A percentile compares a stretch with the other conserved stretches of the same genome.
Evolutionary conservation across 1,284 basidiomycete species (phyloP).

Genomic region (Ceratobasidium sp.): DNA sequence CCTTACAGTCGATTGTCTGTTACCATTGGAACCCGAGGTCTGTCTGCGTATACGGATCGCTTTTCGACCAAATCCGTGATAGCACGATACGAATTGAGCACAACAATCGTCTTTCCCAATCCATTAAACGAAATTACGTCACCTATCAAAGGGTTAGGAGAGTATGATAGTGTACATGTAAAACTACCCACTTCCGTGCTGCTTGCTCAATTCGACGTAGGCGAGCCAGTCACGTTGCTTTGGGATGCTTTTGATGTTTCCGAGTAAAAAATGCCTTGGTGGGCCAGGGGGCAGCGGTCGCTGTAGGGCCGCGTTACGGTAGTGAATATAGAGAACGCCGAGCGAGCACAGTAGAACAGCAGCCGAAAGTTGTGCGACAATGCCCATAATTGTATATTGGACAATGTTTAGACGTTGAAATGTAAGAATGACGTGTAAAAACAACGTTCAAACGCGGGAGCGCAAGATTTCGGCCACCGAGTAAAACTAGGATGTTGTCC

Average conservation of each 20-base stretch:
- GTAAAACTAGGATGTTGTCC: background rate
- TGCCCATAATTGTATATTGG: background rate
- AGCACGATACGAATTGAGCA: constrained; percentile 60
- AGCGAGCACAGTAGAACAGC: background rate
- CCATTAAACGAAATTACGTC: constrained; percentile 62
- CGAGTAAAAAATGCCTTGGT: constrained; percentile 5
- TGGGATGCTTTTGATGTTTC: constrained; percentile 14
- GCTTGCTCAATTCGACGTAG: constrained; percentile 7
- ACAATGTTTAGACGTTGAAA: background rate
- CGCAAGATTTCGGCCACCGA: background rate
- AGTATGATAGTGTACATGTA: background rate
- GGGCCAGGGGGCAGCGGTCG: constrained; percentile 26
- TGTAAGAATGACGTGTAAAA: background rate
- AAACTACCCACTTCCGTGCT: background rate
- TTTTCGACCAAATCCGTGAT: constrained; percentile 61
- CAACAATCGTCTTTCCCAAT: constrained; percentile 61
- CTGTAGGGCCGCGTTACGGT: background rate
- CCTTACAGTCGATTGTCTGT: constrained; percentile 11
- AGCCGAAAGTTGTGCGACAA: background rate
- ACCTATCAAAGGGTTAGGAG: background rate
- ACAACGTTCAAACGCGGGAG: background rate
- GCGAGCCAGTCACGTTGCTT: constrained; percentile 29
- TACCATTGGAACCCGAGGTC: constrained; percentile 48
- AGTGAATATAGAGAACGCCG: background rate
- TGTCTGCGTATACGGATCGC: constrained; percentile 59